These are phyloP conservation scores for Pseudotsuga menziesii DNA, from an alignment of 75 land plant species.

Conservation along the genomic window DNA sequence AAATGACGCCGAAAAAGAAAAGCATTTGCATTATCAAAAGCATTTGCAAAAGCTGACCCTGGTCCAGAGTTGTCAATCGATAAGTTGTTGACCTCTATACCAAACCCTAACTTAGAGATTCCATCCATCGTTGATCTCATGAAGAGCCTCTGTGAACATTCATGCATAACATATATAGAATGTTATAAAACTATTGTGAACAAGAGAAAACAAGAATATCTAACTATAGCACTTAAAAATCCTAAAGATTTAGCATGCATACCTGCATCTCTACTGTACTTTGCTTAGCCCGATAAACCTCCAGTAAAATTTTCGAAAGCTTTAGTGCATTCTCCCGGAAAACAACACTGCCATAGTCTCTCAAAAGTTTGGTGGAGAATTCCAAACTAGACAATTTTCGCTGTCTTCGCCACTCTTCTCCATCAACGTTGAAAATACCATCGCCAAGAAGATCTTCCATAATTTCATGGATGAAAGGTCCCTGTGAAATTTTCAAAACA, in stretches of 20 bases:
- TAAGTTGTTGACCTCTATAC: slow-evolving; percentile 47
- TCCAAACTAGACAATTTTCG: slow-evolving; percentile 47
- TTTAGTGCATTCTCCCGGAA: slow-evolving; percentile 33
- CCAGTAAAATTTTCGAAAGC: slow-evolving; percentile 21
- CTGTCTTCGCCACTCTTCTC: slow-evolving; percentile 43
- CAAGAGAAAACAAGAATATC: background rate
- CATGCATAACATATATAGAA: background rate
- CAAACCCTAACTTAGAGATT: slow-evolving; percentile 58
- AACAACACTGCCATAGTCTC: slow-evolving; percentile 37
- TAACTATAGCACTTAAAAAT: background rate
- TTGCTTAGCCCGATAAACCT: background rate
- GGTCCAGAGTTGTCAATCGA: slow-evolving; percentile 17
- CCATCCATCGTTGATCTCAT: slow-evolving; percentile 59
- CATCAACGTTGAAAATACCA: slow-evolving; percentile 53
- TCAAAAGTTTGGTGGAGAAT: slow-evolving; percentile 40
- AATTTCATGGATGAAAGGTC: slow-evolving; percentile 10
- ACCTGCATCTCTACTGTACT: slow-evolving; percentile 51
- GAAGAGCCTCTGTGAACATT: slow-evolving; percentile 35
- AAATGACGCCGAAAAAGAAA: background rate
- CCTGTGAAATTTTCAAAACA: slow-evolving; percentile 17
- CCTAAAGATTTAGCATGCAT: background rate
- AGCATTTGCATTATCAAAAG: slow-evolving; percentile 44
- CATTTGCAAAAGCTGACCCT: slow-evolving; percentile 26
- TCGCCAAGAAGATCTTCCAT: slow-evolving; percentile 40
- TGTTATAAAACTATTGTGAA: background rate